Conservation (phyloP, 1,284 basidiomycete species). For the Paramarasmius palmivorus region DNA sequence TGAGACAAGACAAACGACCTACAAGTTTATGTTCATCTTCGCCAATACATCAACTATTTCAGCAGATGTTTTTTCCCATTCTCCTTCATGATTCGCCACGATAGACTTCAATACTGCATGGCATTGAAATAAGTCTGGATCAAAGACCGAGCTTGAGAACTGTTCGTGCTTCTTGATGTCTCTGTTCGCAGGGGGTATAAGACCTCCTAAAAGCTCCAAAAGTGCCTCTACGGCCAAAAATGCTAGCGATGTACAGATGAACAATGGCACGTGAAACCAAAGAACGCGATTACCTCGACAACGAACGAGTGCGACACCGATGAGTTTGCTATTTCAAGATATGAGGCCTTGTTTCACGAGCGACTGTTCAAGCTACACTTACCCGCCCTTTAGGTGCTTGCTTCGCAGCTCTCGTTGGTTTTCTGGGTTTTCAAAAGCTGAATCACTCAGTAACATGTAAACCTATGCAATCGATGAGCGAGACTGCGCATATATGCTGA, state of each 20-base stretch:
- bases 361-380: constrained; percentile 6
- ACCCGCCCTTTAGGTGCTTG: constrained; percentile 37
- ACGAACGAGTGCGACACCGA: constrained; percentile 33
- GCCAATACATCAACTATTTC: constrained; percentile 52
- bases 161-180: constrained; percentile 37
- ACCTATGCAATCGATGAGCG: constrained; percentile 25
- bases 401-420: constrained; percentile 34
- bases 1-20: constrained; percentile 20
- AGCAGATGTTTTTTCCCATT: constrained; percentile 55
- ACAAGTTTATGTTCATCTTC: constrained; percentile 48
- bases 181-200: constrained; percentile 47
- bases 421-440: constrained; percentile 22
- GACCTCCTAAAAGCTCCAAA: constrained; percentile 53
- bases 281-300: constrained; percentile 33
- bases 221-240: constrained; percentile 58
- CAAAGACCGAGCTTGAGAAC: constrained; percentile 56
- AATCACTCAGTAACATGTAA: constrained; percentile 33
- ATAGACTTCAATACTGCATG: constrained; percentile 39
- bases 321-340: constrained; percentile 23
- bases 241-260: constrained; percentile 33
- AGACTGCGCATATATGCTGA: constrained; percentile 1
- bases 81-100: constrained; percentile 40
- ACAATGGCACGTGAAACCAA: too few species aligned
- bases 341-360: too few species aligned
- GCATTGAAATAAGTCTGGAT: constrained; percentile 31